A percentile compares a stretch with the other conserved stretches of the same genome.
These are phyloP conservation scores for Amanita rimosa DNA, from an alignment of 768 basidiomycete species.

Conservation along the genomic window DNA sequence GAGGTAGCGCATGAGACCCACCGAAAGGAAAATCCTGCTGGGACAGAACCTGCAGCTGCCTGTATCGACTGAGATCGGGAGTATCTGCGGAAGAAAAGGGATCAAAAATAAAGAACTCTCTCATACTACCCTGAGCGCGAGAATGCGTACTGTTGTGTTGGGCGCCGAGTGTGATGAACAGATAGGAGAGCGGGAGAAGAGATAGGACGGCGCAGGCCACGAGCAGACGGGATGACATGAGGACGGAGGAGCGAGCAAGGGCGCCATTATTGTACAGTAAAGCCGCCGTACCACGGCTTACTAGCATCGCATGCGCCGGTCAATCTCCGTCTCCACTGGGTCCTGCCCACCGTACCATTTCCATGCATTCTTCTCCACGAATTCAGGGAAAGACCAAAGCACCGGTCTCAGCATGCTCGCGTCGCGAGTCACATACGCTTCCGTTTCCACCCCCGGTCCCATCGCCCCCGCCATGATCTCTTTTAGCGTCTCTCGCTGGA, in stretches of 20 bases:
- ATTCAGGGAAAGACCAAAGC: conserved; percentile 78
- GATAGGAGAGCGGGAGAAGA: not conserved
- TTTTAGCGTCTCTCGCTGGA: conserved; percentile 24
- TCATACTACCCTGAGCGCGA: not conserved
- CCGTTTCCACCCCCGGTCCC: conserved; percentile 28
- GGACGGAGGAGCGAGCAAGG: conserved; percentile 9
- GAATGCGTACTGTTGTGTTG: not conserved
- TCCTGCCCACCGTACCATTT: conserved; percentile 53
- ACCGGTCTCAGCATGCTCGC: conserved; percentile 35
- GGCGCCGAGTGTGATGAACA: not conserved
- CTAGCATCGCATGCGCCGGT: conserved; percentile 31
- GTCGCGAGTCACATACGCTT: conserved; percentile 65
- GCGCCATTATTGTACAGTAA: not conserved
- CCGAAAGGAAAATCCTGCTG: conserved; percentile 43
- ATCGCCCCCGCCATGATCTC: conserved; percentile 14
- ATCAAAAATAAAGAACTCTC: not conserved
- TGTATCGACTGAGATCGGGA: conserved; percentile 50
- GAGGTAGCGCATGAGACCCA: conserved; percentile 16
- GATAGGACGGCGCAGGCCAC: not conserved
- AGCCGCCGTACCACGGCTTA: not conserved
- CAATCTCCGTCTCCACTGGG: conserved; percentile 32
- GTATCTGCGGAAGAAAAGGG: conserved; percentile 16
- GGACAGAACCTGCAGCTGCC: conserved; percentile 28
- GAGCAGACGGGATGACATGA: conserved; percentile 8
- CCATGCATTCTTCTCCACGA: conserved; percentile 64